These are phyloP conservation scores for Hypoxylon perforatum DNA, from an alignment of 495 filamentous ascomycete species.

Conservation along the genomic window DNA sequence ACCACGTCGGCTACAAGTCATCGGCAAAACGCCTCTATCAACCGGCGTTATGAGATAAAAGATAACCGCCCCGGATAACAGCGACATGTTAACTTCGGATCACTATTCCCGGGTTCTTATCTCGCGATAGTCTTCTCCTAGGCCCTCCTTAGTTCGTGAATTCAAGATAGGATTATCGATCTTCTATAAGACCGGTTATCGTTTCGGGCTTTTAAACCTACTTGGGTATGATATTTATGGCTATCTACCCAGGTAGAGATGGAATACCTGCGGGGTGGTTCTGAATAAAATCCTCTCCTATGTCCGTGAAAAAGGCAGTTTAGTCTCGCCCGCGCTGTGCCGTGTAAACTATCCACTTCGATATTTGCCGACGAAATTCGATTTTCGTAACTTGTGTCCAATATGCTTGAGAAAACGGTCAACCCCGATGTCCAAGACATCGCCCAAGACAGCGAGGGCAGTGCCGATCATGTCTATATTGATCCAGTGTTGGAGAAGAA, in stretches of 20 bases:
- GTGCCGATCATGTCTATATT: background rate
- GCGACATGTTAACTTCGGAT: too few relatives aligned
- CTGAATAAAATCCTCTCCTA: background rate
- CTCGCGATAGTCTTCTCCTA: too few relatives aligned
- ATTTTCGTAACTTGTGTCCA: background rate
- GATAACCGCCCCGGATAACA: too few relatives aligned
- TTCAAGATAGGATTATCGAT: background rate
- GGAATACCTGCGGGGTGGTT: background rate
- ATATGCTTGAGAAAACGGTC: background rate
- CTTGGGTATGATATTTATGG: background rate
- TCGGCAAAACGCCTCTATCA: too few relatives aligned
- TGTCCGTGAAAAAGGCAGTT: background rate
- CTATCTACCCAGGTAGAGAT: background rate
- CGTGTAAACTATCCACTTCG: background rate
- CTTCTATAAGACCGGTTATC: background rate
- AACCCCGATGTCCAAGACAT: background rate
- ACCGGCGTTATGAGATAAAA: too few relatives aligned
- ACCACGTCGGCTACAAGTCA: too few relatives aligned
- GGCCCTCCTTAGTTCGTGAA: too few relatives aligned
- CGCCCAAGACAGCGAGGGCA: background rate
- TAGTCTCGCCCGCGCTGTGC: background rate
- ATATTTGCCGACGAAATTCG: background rate
- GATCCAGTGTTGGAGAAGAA: constrained; percentile 22
- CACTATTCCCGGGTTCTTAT: too few relatives aligned
- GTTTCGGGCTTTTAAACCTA: background rate